Percentiles rank a stretch among this genome's conserved stretches.
Conservation (phyloP, 2,329 filamentous ascomycete genomes). For the Lachnellula hyalina region DNA sequence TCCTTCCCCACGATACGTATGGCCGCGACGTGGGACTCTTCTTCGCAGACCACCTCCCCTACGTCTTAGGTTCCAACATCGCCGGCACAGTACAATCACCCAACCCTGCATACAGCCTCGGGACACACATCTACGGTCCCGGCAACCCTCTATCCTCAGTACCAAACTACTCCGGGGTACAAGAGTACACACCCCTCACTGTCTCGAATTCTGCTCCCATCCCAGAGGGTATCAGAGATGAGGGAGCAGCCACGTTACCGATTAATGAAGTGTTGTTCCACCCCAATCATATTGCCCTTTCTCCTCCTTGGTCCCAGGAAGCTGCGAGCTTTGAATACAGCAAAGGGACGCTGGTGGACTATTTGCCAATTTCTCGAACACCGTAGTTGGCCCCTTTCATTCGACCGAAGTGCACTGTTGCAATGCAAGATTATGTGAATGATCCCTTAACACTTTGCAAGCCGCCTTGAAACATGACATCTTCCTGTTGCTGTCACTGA, state of each 20-base stretch:
- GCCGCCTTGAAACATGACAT: too few species aligned
- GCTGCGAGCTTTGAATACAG: neutral
- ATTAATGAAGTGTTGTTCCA: constrained; percentile 35
- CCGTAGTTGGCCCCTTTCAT: too few species aligned
- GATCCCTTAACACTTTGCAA: too few species aligned
- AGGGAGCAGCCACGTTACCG: constrained; percentile 35
- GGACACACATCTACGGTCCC: constrained; percentile 26
- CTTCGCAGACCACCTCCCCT: constrained; percentile 28
- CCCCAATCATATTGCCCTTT: constrained; percentile 1
- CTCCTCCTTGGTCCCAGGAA: neutral
- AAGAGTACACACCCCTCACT: constrained; percentile 35
- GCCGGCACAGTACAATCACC: constrained; percentile 31
- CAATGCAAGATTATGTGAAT: too few species aligned
- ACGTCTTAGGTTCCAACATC: constrained; percentile 33
- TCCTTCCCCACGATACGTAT: constrained; percentile 9
- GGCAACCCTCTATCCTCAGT: neutral
- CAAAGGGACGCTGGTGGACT: constrained; percentile 16
- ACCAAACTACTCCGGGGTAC: constrained; percentile 25
- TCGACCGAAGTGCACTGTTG: too few species aligned
- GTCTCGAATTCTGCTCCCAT: constrained; percentile 28
- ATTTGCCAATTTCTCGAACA: too few species aligned
- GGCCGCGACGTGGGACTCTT: constrained; percentile 29
- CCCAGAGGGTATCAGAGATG: constrained; percentile 31
- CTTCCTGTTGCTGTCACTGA: too few species aligned
- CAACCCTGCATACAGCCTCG: constrained; percentile 25